Evolutionary conservation across 139 green algal species (phyloP).

Genomic region (Ostreobium quekettii): DNA sequence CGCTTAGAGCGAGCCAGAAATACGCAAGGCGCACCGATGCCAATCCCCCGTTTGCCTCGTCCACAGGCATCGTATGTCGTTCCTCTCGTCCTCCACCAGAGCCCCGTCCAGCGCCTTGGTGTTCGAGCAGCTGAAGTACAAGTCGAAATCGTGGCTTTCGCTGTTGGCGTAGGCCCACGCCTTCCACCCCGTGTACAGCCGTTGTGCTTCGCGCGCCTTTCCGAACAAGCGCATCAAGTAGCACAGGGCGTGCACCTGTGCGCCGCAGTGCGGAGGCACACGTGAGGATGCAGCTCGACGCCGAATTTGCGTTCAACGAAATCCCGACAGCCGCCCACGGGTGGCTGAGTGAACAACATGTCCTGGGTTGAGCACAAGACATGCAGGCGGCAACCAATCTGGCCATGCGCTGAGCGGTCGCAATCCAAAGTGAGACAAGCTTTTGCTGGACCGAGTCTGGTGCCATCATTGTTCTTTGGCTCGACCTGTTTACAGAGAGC

Average conservation of each 20-base stretch:
- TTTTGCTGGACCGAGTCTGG: too few relatives aligned
- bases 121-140: conserved; percentile 8
- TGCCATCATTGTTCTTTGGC: too few relatives aligned
- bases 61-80: neutral
- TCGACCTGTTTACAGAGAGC: too few relatives aligned
- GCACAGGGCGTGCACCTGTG: neutral
- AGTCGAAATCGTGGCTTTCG: neutral
- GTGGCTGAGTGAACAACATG: too few relatives aligned
- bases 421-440: too few relatives aligned
- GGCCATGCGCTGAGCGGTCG: too few relatives aligned
- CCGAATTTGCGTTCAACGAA: too few relatives aligned
- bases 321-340: too few relatives aligned
- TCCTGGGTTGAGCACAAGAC: too few relatives aligned
- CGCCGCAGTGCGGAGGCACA: neutral
- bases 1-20: too few relatives aligned
- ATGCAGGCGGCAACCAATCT: too few relatives aligned
- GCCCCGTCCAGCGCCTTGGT: neutral
- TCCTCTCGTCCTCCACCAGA: conserved; percentile 8
- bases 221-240: neutral
- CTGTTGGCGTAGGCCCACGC: neutral
- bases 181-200: conserved; percentile 6
- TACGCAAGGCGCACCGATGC: neutral
- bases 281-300: too few relatives aligned
- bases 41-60: neutral
- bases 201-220: neutral